These are phyloP conservation scores for Mesotaenium endlicherianum DNA, from an alignment of 139 green algal genomes.

Conservation along the genomic window DNA sequence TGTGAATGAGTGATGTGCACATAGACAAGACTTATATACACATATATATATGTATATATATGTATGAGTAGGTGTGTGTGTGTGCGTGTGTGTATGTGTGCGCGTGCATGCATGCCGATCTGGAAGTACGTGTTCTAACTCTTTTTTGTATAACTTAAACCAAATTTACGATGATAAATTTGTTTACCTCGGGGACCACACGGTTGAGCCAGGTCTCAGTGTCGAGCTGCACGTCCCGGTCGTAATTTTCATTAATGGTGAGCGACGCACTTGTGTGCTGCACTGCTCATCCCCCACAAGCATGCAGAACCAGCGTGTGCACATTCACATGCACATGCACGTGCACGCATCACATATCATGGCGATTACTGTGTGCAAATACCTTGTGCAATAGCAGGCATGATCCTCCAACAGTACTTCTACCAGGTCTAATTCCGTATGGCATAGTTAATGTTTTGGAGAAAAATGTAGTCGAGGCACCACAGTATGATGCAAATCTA, in stretches of 20 bases:
- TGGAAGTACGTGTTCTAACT: neutral
- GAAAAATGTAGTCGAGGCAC: neutral
- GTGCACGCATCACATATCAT: too few species aligned
- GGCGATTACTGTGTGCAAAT: too few species aligned
- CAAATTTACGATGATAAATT: neutral
- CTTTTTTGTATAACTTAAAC: neutral
- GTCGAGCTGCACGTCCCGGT: slow-evolving; percentile 33
- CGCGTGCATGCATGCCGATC: too few species aligned
- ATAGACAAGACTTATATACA: neutral
- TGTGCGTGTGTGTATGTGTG: too few species aligned
- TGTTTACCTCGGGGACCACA: slow-evolving; percentile 52
- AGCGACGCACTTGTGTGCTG: slow-evolving; percentile 57
- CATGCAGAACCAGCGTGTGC: neutral
- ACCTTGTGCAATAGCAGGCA: too few species aligned
- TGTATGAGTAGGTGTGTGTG: too few species aligned
- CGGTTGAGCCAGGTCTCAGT: slow-evolving; percentile 49
- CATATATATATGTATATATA: slow-evolving; percentile 13
- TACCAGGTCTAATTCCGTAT: neutral
- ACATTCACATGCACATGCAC: neutral
- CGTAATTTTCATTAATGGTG: slow-evolving; percentile 54
- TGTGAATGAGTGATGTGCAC: neutral
- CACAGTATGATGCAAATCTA: too few species aligned
- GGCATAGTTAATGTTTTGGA: neutral
- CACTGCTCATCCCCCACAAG: slow-evolving; percentile 21
- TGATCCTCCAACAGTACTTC: neutral